Evolutionary conservation across 2,329 filamentous ascomycete species (phyloP), one percentile per base, ranked within the genome.

Genomic region (Grosmannia penicillata): DNA sequence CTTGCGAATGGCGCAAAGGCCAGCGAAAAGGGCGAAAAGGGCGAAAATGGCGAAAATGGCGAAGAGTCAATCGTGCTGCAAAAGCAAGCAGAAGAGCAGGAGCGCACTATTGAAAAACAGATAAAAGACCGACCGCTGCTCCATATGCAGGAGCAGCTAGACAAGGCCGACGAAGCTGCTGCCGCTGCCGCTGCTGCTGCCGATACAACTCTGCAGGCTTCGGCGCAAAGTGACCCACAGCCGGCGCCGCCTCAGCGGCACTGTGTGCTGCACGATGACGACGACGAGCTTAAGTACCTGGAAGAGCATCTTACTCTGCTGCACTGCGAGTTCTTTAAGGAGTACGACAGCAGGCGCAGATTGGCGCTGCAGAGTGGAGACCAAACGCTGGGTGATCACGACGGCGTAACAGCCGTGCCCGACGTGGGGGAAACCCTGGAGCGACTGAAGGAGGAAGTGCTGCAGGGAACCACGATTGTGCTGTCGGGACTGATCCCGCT

Each of bases 401-500:
- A 57, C 0, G 59, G 74, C 21, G 13, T 40, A 4, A 33, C 39
- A 2, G 18, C 22, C 1, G 35, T 46, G 40, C 91, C 91, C 0
- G 86, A 98, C 53, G 77, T 93, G 23, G 87, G 86, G 41, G 65
- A 70, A 32, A 76, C 95, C n/a, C 79, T 98, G 60, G 81, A 84
- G 28, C 61, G 69, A 33, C 75, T 96, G 53, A 96, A 96, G 62
- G 63, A 68, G 1, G 69, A 70, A 38, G 81, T 93, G 3, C 72
- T 98, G 1, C 71, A 69, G 18, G 82, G 78, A 13, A 75, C 82
- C 10, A 74, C 78, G 6, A 72, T 98, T 41, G 87, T 94, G 6
- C 79, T 96, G 47, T 94, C 89, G 0, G 91, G 91, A 1, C 78
- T 98, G 3, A 77, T 96, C 3, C 87, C 87, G 0, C 63, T 94